phyloP scores from a whole-genome alignment of 2,329 filamentous ascomycete genomes.

The Beauveria bassiana region DNA sequence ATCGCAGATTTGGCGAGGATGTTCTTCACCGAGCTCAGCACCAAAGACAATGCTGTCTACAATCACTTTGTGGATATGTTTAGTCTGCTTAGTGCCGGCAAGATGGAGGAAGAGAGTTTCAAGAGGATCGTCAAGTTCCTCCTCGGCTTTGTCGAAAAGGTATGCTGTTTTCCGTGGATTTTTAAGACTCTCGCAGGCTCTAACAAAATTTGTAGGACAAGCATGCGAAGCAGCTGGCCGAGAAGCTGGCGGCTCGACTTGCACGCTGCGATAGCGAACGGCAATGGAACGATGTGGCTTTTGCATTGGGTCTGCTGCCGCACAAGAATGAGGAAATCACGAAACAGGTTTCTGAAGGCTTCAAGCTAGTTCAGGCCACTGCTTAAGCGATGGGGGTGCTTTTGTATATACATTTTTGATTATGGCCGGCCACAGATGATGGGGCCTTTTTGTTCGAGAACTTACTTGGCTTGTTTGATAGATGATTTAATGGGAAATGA shows the following conservation, averaged over 20 bases:
- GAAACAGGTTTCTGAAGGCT: conserved; percentile 68
- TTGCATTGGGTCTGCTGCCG: conserved; percentile 77
- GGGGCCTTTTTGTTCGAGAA: background rate
- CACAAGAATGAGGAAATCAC: conserved; percentile 90
- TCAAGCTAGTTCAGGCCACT: conserved; percentile 59
- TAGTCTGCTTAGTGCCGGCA: conserved; percentile 74
- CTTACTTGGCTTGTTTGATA: background rate
- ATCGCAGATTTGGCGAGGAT: conserved; percentile 91
- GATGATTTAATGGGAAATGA: background rate
- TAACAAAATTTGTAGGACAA: conserved; percentile 61
- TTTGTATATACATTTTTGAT: conserved; percentile 8
- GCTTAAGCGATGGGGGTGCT: conserved; percentile 32
- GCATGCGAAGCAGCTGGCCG: conserved; percentile 87
- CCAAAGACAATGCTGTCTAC: conserved; percentile 97
- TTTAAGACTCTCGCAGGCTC: conserved; percentile 5
- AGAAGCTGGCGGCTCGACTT: conserved; percentile 84
- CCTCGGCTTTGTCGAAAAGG: conserved; percentile 95
- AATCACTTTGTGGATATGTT: conserved; percentile 99
- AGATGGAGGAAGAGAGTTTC: conserved; percentile 77
- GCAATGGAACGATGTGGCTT: conserved; percentile 97
- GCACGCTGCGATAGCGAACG: conserved; percentile 82
- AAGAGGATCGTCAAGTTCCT: conserved; percentile 85
- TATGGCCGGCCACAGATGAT: background rate
- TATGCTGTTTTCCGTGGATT: conserved; percentile 32
- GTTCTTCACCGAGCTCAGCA: conserved; percentile 97